phyloP scores from a whole-genome alignment of 2,329 filamentous ascomycete genomes.

The Tolypocladium guangdongense region DNA sequence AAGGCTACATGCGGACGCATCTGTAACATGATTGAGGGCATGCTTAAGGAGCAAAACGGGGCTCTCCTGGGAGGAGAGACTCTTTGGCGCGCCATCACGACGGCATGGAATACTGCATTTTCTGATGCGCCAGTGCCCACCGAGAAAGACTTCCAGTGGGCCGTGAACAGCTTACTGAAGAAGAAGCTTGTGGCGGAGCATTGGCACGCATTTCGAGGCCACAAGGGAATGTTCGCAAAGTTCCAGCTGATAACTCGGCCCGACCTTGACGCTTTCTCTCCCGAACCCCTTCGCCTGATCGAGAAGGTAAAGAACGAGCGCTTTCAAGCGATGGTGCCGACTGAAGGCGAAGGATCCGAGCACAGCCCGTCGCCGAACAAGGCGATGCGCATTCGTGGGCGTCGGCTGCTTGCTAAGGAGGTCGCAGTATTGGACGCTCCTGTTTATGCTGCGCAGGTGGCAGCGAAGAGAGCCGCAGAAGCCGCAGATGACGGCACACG shows the following conservation, averaged over 20 bases:
- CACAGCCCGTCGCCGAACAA: slow-evolving; percentile 6
- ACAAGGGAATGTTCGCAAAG: slow-evolving; percentile 30
- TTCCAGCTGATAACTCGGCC: slow-evolving; percentile 33
- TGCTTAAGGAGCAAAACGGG: slow-evolving; percentile 24
- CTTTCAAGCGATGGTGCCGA: slow-evolving; percentile 21
- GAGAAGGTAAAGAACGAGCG: slow-evolving; percentile 35
- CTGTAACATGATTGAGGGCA: slow-evolving; percentile 14
- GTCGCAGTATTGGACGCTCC: slow-evolving; percentile 40
- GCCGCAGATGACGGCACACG: slow-evolving; percentile 10
- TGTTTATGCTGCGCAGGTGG: slow-evolving; percentile 32
- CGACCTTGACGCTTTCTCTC: slow-evolving; percentile 29
- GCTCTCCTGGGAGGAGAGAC: slow-evolving; percentile 40
- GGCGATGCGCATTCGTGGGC: slow-evolving; percentile 14
- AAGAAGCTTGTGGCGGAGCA: slow-evolving; percentile 25
- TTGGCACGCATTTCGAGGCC: slow-evolving; percentile 31
- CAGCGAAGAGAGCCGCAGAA: slow-evolving; percentile 19
- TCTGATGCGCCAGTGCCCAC: slow-evolving; percentile 27
- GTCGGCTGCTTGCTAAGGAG: slow-evolving; percentile 28
- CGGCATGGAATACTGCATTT: slow-evolving; percentile 33
- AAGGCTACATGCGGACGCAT: slow-evolving; percentile 8
- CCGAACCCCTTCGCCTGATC: slow-evolving; percentile 31
- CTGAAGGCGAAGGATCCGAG: slow-evolving; percentile 1
- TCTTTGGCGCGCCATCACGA: slow-evolving; percentile 35
- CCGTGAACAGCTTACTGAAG: slow-evolving; percentile 27
- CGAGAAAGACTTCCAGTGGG: slow-evolving; percentile 25